Evolutionary conservation across 176 grass and related monocot genomes (phyloP).

Genomic region (Canna indica): DNA sequence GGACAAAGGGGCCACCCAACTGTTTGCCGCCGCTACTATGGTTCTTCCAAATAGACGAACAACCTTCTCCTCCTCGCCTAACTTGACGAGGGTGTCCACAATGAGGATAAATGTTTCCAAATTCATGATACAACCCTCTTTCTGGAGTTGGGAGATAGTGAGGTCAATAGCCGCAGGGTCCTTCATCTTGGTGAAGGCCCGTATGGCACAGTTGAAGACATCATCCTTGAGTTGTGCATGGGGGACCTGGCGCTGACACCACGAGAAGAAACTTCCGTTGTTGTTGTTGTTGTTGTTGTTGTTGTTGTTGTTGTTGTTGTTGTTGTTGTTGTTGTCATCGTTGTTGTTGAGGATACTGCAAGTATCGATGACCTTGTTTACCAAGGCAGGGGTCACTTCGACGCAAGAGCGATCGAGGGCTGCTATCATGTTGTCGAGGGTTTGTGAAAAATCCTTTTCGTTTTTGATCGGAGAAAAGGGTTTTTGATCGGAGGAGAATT

Average conservation of each 20-base stretch:
- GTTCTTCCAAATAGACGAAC: slow-evolving; percentile 32
- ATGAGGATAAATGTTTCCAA: slow-evolving; percentile 37
- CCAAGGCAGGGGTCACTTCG: slow-evolving; percentile 22
- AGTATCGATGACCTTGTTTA: slow-evolving; percentile 29
- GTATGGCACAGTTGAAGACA: slow-evolving; percentile 34
- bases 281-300: too few relatives aligned
- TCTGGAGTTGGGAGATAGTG: slow-evolving; percentile 19
- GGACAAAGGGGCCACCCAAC: slow-evolving; percentile 23
- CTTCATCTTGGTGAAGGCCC: slow-evolving; percentile 24
- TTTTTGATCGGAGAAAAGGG: too few relatives aligned
- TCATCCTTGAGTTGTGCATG: neutral
- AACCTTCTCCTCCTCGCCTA: slow-evolving; percentile 36
- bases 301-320: too few relatives aligned
- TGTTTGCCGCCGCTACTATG: neutral
- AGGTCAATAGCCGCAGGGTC: slow-evolving; percentile 45
- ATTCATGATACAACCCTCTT: slow-evolving; percentile 29
- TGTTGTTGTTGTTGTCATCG: neutral
- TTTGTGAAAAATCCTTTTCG: too few relatives aligned
- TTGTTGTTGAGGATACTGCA: slow-evolving; percentile 10
- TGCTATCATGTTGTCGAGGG: slow-evolving; percentile 44
- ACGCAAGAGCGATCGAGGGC: slow-evolving; percentile 32
- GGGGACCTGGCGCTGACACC: slow-evolving; percentile 37
- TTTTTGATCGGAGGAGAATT: too few relatives aligned
- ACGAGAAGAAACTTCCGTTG: slow-evolving; percentile 52
- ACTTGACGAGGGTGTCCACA: slow-evolving; percentile 35